Conservation (phyloP, 768 basidiomycete genomes). For the Termitomyces bulborhizus region DNA sequence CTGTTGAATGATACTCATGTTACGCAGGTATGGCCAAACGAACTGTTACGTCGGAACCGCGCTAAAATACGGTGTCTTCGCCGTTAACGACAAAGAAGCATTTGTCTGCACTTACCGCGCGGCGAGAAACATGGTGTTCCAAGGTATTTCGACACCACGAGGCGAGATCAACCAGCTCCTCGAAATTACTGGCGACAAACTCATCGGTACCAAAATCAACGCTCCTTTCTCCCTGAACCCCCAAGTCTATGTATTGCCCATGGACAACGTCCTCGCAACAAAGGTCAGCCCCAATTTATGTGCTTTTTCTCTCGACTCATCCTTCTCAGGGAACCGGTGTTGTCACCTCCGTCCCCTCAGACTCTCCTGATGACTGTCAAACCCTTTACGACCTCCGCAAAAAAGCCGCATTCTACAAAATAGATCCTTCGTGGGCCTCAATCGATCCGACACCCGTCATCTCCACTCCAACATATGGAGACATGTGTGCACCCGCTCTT, state of each 20-base stretch:
- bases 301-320: neutral
- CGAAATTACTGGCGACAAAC: constrained; percentile 70
- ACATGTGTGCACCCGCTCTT: constrained; percentile 79
- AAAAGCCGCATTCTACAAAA: constrained; percentile 95
- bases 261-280: constrained; percentile 95
- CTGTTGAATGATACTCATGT: constrained; percentile 1
- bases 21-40: constrained; percentile 87
- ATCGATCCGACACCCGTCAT: constrained; percentile 86
- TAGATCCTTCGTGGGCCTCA: constrained; percentile 82
- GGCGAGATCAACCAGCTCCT: constrained; percentile 69
- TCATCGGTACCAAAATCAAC: constrained; percentile 86
- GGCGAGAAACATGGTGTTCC: constrained; percentile 97
- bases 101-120: constrained; percentile 87
- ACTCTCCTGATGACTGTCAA: constrained; percentile 95
- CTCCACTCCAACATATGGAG: constrained; percentile 86
- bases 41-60: constrained; percentile 92
- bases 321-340: constrained; percentile 81
- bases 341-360: constrained; percentile 96
- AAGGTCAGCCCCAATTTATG: constrained; percentile 44
- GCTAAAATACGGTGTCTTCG: constrained; percentile 91
- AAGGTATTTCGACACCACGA: constrained; percentile 69
- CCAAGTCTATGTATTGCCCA: constrained; percentile 94
- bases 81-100: constrained; percentile 80
- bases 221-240: constrained; percentile 80
- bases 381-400: constrained; percentile 89